Conservation (phyloP, 1,284 basidiomycete species). For the Macrocybe sp. region DNA sequence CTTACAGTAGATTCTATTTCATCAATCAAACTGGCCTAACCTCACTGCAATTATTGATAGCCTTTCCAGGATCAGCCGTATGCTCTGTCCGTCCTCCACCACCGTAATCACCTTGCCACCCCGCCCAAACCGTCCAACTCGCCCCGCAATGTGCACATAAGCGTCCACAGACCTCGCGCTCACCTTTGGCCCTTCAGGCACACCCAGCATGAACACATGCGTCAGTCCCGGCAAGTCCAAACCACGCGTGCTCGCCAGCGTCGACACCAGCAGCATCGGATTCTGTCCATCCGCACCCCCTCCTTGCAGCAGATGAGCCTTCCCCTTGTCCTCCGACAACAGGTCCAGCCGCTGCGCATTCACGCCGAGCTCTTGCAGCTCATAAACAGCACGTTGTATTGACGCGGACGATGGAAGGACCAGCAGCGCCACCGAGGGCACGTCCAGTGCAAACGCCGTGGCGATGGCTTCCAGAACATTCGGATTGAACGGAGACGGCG, state of each 20-base stretch:
- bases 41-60: conserved; percentile 32
- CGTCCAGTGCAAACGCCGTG: conserved; percentile 65
- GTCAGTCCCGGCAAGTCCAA: conserved; percentile 66
- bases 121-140: conserved; percentile 67
- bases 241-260: conserved; percentile 62
- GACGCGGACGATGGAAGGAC: conserved; percentile 58
- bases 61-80: conserved; percentile 42
- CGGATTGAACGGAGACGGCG: conserved; percentile 48
- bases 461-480: conserved; percentile 63
- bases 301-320: conserved; percentile 34
- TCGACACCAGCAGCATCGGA: conserved; percentile 64
- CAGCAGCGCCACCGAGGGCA: conserved; percentile 59
- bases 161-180: conserved; percentile 46
- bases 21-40: conserved; percentile 45
- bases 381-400: conserved; percentile 55
- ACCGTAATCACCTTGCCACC: conserved; percentile 60
- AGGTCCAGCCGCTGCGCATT: conserved; percentile 61
- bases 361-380: conserved; percentile 60
- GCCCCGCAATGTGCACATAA: conserved; percentile 71
- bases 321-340: conserved; percentile 35
- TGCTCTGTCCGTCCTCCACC: conserved; percentile 38
- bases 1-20: conserved; percentile 1
- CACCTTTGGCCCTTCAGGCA: conserved; percentile 43
- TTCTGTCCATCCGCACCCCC: conserved; percentile 33
- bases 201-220: conserved; percentile 69